Conservation (phyloP, 2,329 filamentous ascomycete genomes). For the Curvularia sp. region DNA sequence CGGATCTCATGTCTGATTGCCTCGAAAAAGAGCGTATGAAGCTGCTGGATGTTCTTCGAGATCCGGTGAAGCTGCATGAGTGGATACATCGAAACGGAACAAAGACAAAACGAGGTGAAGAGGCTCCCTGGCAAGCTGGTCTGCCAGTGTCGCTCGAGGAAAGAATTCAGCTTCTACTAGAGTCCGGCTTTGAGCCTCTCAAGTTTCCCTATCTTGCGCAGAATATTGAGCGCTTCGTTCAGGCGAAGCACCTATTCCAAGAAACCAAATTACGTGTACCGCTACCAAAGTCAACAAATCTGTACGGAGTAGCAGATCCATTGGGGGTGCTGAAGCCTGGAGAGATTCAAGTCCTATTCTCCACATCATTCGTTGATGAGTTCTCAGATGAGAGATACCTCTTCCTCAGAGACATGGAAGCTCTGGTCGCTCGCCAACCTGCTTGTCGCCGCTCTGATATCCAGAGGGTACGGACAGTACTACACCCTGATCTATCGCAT, state of each 20-base stretch:
- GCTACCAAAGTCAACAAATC: conserved; percentile 66
- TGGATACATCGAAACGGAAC: conserved; percentile 50
- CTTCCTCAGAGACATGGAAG: conserved; percentile 63
- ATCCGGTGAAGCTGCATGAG: conserved; percentile 62
- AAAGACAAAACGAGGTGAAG: conserved; percentile 36
- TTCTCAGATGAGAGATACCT: conserved; percentile 62
- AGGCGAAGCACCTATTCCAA: conserved; percentile 62
- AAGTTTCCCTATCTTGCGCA: conserved; percentile 60
- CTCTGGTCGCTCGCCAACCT: conserved; percentile 73
- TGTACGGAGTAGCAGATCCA: conserved; percentile 75
- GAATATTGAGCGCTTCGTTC: conserved; percentile 58
- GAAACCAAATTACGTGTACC: conserved; percentile 66
- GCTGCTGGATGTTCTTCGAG: conserved; percentile 60
- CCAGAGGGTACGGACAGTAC: conserved; percentile 64
- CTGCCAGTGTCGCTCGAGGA: conserved; percentile 35
- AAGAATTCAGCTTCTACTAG: conserved; percentile 42
- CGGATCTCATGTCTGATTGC: conserved; percentile 58
- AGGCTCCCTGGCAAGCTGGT: conserved; percentile 33
- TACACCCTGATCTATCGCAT: conserved; percentile 66
- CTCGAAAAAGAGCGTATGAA: conserved; percentile 62
- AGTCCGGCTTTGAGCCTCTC: conserved; percentile 64
- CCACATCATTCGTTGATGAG: conserved; percentile 63
- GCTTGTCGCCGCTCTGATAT: conserved; percentile 75
- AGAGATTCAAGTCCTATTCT: conserved; percentile 74
- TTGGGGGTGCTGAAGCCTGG: conserved; percentile 65